Evolutionary conservation across 495 filamentous ascomycete species (phyloP), one percentile per base, ranked within the genome.

Genomic region (Tricharina praecox): DNA sequence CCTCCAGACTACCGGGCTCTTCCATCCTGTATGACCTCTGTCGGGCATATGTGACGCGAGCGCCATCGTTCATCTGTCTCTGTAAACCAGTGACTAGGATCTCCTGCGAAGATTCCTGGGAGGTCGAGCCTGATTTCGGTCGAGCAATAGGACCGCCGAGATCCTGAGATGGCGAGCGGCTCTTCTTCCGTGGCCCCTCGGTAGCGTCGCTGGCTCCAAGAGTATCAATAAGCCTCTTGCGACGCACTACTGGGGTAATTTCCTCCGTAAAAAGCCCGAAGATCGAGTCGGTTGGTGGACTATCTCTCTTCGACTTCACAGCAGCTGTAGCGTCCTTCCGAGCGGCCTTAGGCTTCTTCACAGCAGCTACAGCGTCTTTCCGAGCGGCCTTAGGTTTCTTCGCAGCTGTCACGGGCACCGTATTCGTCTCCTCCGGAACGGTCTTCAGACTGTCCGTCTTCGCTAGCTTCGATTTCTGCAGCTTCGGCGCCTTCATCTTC

Each of bases 191-290:
- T n/a, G n/a, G n/a, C 60, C 7, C 55, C 55, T 16, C 43, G 28
- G 43, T 45, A 18, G 38, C 25, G 28, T 37, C 18, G 21, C 43
- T 47, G 23, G 47, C 64, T 11, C 63, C 69, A n/a, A 77, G 59
- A 21, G 65, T 62, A 60, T 77, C 74, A 46, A 77, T 75, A 21
- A 77, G 45, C 15, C 74, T 67, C 45, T 64, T 67, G 28, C 68
- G 69, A 32, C 18, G 37, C 20, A 21, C 2, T 10, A 18, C 7
- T 16, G 37, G 37, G 10, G n/a, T 9, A 21, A 21, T 13, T 13
- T 40, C 37, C 10, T 40, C 15, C 3, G 37, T 19, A 19, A 40
- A 40, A 40, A 40, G 37, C 10, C 37, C 10, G 18, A 40, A 43
- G 40, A 3, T 24, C 20, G 13, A 8, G 13, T 23, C 40, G 20